phyloP scores from a whole-genome alignment of 73 alveolate species.

The Symbiodinium natans region DNA sequence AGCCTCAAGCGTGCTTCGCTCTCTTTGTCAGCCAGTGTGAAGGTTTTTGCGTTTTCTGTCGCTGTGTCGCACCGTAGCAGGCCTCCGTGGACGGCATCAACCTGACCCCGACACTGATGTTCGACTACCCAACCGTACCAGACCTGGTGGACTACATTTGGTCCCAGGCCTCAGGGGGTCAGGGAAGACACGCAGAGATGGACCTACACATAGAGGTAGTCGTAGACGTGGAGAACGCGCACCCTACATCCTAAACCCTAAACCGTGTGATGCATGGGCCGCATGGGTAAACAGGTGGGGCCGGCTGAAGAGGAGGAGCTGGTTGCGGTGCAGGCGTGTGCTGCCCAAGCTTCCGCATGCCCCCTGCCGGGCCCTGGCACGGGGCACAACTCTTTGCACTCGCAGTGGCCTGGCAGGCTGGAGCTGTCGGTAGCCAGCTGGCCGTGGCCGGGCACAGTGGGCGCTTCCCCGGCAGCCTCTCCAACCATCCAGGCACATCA shows the following conservation, averaged over 20 bases:
- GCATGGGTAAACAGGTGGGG: too few relatives aligned
- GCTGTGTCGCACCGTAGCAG: background rate
- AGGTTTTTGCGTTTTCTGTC: background rate
- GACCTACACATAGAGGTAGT: too few relatives aligned
- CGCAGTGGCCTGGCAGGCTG: background rate
- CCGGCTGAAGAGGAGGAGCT: slow-evolving; percentile 48
- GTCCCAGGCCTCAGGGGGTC: slow-evolving; percentile 42
- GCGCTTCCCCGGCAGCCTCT: slow-evolving; percentile 93
- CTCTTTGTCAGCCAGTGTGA: background rate
- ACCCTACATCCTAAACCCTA: too few relatives aligned
- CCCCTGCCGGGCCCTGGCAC: too few relatives aligned
- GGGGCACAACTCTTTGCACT: too few relatives aligned
- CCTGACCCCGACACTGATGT: slow-evolving; percentile 83
- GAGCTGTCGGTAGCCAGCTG: slow-evolving; percentile 8
- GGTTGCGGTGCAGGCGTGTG: slow-evolving; percentile 30
- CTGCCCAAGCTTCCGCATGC: too few relatives aligned
- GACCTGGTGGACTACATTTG: slow-evolving; percentile 85
- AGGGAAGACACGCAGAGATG: too few relatives aligned
- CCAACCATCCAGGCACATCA: slow-evolving; percentile 42
- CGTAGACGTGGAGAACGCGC: too few relatives aligned
- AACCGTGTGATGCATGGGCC: too few relatives aligned
- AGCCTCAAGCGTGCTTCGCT: too few relatives aligned
- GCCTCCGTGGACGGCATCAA: slow-evolving; percentile 88
- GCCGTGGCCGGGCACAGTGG: slow-evolving; percentile 87
- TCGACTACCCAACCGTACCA: slow-evolving; percentile 89